Conservation (phyloP, 768 basidiomycete genomes). For the Phylloporus arenicola region DNA sequence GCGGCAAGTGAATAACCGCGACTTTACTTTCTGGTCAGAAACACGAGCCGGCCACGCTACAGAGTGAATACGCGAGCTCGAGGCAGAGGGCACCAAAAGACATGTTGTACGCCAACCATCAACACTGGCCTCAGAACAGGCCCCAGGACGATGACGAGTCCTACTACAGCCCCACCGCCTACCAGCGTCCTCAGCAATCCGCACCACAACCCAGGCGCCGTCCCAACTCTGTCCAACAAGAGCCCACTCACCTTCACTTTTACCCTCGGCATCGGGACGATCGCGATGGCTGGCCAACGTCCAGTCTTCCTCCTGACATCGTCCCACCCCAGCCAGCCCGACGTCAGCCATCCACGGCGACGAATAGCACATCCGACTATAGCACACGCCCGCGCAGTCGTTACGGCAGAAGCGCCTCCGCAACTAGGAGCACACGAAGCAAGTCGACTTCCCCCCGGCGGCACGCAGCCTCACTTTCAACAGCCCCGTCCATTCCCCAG, state of each 20-base stretch:
- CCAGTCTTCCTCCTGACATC: slow-evolving; percentile 11
- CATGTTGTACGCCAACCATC: slow-evolving; percentile 8
- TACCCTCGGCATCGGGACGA: slow-evolving; percentile 22
- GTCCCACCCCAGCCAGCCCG: slow-evolving; percentile 9
- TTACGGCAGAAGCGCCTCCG: slow-evolving; percentile 17
- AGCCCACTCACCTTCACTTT: slow-evolving; percentile 4
- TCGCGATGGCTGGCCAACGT: slow-evolving; percentile 11
- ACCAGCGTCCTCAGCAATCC: slow-evolving; percentile 8
- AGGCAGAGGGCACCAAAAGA: slow-evolving; percentile 1
- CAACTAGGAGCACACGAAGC: slow-evolving; percentile 11
- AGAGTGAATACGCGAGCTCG: not conserved
- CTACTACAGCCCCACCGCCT: slow-evolving; percentile 8
- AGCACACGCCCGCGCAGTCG: slow-evolving; percentile 11
- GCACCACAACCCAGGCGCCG: slow-evolving; percentile 12
- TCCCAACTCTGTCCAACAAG: slow-evolving; percentile 8
- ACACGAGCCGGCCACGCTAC: not conserved
- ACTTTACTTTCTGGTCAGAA: too few species aligned
- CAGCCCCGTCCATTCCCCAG: slow-evolving; percentile 13
- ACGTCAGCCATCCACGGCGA: slow-evolving; percentile 17
- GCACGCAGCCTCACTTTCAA: slow-evolving; percentile 11
- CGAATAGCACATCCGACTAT: slow-evolving; percentile 18
- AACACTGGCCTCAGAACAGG: not conserved
- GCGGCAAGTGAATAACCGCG: too few species aligned
- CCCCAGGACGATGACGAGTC: slow-evolving; percentile 9
- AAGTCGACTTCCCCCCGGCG: slow-evolving; percentile 20